phyloP scores from a whole-genome alignment of 2,329 filamentous ascomycete genomes.

The Plectosphaerella plurivora region DNA sequence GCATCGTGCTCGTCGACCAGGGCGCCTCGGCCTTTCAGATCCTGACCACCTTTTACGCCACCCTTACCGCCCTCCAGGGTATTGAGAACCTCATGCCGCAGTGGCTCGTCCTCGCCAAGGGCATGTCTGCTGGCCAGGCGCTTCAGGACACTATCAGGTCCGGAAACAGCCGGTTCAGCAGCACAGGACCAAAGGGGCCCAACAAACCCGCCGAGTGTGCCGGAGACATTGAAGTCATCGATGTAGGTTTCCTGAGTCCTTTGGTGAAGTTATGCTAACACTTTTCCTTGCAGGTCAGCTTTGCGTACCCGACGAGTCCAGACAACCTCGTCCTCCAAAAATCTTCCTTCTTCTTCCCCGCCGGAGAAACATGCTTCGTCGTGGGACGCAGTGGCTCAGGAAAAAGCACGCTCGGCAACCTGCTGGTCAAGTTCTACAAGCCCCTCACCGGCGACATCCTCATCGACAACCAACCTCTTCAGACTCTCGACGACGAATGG shows the following conservation, averaged over 20 bases:
- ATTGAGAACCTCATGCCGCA: conserved; percentile 72
- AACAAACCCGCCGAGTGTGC: conserved; percentile 39
- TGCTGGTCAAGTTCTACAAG: conserved; percentile 75
- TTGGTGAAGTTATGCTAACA: conserved; percentile 8
- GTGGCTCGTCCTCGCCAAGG: conserved; percentile 73
- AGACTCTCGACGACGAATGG: conserved; percentile 64
- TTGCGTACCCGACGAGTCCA: conserved; percentile 73
- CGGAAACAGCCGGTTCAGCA: conserved; percentile 16
- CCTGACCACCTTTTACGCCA: conserved; percentile 81
- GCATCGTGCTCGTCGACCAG: conserved; percentile 61
- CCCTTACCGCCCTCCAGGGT: conserved; percentile 70
- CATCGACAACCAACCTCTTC: conserved; percentile 61
- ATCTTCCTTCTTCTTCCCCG: conserved; percentile 64
- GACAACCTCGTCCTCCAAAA: conserved; percentile 54
- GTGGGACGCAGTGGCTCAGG: conserved; percentile 86
- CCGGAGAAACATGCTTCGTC: conserved; percentile 72
- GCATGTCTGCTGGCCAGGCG: conserved; percentile 65
- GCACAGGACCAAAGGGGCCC: conserved; percentile 15
- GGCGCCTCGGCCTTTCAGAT: conserved; percentile 62
- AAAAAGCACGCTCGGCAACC: conserved; percentile 81
- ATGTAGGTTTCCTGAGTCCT: conserved; percentile 43
- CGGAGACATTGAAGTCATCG: conserved; percentile 65
- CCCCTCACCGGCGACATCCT: conserved; percentile 60
- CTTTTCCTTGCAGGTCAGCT: conserved; percentile 57
- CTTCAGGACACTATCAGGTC: conserved; percentile 29